Conservation (phyloP, 1,139 yeast species). For the Candida albicans region DNA sequence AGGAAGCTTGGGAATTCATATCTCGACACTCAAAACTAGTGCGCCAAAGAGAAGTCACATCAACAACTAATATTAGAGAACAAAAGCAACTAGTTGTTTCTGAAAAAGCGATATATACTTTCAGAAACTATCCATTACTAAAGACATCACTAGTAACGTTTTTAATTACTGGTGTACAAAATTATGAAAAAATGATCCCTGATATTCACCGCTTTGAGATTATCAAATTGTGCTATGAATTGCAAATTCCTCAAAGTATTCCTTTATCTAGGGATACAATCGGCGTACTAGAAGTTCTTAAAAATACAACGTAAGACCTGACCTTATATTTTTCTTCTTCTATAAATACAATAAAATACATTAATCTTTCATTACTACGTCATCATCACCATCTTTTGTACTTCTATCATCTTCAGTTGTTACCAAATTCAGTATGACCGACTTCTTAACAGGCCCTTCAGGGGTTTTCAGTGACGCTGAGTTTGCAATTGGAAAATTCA, state of each 20-base stretch:
- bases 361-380: slow-evolving; percentile 21
- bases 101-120: slow-evolving; percentile 8
- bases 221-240: slow-evolving; percentile 23
- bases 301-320: slow-evolving; percentile 7
- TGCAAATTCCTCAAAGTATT: slow-evolving; percentile 26
- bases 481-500: slow-evolving; percentile 23
- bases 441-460: slow-evolving; percentile 28
- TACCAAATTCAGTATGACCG: slow-evolving; percentile 38
- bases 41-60: not conserved
- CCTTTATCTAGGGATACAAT: slow-evolving; percentile 27
- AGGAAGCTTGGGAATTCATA: slow-evolving; percentile 38
- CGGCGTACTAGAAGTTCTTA: slow-evolving; percentile 35
- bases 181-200: slow-evolving; percentile 34
- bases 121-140: slow-evolving; percentile 10
- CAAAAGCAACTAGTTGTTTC: slow-evolving; percentile 5
- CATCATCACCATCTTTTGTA: slow-evolving; percentile 12
- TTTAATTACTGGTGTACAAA: slow-evolving; percentile 31
- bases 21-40: slow-evolving; percentile 18
- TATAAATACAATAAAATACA: slow-evolving; percentile 1
- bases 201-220: slow-evolving; percentile 34
- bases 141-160: slow-evolving; percentile 17
- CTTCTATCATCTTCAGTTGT: slow-evolving; percentile 17
- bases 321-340: not conserved
- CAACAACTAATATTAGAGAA: not conserved
- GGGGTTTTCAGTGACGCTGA: slow-evolving; percentile 10